Percentiles rank a stretch among this genome's conserved stretches.
These are phyloP conservation scores for Erucastrum elatum DNA, from an alignment of 345 rosid genomes.

Conservation along the genomic window DNA sequence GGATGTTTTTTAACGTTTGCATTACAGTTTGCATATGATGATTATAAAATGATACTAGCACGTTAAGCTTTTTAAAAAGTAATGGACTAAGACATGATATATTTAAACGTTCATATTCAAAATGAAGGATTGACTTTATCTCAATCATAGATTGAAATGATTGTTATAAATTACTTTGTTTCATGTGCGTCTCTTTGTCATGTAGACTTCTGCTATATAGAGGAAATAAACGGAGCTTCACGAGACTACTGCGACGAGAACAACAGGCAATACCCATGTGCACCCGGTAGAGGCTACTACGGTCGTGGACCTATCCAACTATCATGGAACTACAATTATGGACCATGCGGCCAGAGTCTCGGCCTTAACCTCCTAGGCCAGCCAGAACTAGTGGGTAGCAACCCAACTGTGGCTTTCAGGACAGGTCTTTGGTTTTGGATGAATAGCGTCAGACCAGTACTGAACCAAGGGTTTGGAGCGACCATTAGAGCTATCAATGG, in stretches of 20 bases:
- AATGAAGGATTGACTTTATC: neutral
- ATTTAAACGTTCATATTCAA: neutral
- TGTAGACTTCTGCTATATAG: constrained; percentile 61
- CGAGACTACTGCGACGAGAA: constrained; percentile 41
- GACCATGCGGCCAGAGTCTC: constrained; percentile 49
- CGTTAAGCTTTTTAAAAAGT: neutral
- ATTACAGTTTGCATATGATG: neutral
- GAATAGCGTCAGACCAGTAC: neutral
- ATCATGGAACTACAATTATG: constrained; percentile 35
- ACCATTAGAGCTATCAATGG: constrained; percentile 53
- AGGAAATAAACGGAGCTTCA: constrained; percentile 58
- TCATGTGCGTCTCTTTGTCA: neutral
- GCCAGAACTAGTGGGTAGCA: constrained; percentile 48
- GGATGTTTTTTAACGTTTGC: neutral
- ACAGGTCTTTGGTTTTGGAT: constrained; percentile 32
- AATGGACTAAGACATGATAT: neutral
- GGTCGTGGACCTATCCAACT: constrained; percentile 25
- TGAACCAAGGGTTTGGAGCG: constrained; percentile 51
- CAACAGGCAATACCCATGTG: constrained; percentile 57
- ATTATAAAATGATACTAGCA: neutral
- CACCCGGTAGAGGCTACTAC: constrained; percentile 42
- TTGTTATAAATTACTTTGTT: neutral
- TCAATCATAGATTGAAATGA: neutral
- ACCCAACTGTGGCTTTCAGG: constrained; percentile 46
- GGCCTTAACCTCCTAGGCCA: constrained; percentile 41